These are phyloP conservation scores for Mycena pura DNA, from an alignment of 768 basidiomycete genomes.

Conservation along the genomic window DNA sequence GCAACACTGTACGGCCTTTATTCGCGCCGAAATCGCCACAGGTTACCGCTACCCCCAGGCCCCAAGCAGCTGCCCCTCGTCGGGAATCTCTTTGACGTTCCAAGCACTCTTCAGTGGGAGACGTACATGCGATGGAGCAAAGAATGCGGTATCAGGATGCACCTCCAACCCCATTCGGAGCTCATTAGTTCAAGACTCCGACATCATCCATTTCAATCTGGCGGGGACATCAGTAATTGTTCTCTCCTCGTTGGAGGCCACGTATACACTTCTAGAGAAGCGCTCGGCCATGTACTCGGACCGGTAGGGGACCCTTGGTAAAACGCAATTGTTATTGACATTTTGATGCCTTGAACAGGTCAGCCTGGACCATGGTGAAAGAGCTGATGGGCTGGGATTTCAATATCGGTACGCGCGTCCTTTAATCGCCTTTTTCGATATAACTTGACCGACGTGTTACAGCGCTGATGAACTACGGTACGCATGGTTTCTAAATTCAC, in stretches of 20 bases:
- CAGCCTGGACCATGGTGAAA: conserved; percentile 10
- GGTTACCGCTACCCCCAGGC: conserved; percentile 45
- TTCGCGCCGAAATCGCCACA: not conserved
- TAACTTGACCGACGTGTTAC: not conserved
- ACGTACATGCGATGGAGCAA: conserved; percentile 49
- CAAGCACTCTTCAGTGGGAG: conserved; percentile 48
- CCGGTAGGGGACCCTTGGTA: conserved; percentile 30
- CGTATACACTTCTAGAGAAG: conserved; percentile 44
- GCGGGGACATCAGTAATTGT: conserved; percentile 35
- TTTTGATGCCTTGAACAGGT: not conserved
- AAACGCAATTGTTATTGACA: not conserved
- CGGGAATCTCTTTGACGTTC: conserved; percentile 53
- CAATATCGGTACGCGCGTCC: conserved; percentile 7
- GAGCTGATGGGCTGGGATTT: conserved; percentile 25
- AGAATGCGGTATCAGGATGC: conserved; percentile 41
- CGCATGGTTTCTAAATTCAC: not conserved
- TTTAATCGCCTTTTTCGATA: not conserved
- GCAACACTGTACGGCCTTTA: not conserved
- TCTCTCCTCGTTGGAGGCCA: conserved; percentile 39
- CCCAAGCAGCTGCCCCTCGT: conserved; percentile 50
- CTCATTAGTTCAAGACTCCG: conserved; percentile 30
- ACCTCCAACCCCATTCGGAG: not conserved
- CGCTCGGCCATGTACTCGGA: conserved; percentile 43
- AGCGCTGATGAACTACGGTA: conserved; percentile 24
- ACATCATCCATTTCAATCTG: conserved; percentile 34